Base-by-base conservation (phyloP, 2,329 filamentous ascomycete genomes). In the Cercospora janseana region DNA sequence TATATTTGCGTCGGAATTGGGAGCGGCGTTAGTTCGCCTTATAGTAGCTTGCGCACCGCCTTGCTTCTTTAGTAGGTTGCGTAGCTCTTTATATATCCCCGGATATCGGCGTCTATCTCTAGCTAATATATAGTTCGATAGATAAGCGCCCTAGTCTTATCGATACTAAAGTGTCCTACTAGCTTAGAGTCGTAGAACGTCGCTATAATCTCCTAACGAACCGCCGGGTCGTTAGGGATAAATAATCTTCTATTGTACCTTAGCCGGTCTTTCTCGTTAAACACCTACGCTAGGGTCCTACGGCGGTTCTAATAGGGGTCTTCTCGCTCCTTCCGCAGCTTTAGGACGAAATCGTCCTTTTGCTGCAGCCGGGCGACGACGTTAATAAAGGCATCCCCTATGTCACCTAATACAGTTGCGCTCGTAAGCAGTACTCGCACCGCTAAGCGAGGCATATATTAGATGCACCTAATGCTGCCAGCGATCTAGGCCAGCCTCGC, bases 381-480 rank as follows among this genome's bases (percentile, higher is more conserved):
- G 28, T 13, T 31, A n/a, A 31, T 31, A 31, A 31, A 31, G 4
- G 10, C 10, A 4, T 31, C 29, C 12, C 10, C 23, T 24, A 46
- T 21, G 13, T 46, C 31, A 24, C 21, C 20, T n/a, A 9, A 29
- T 43, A 43, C 16, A 24, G 37, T 49, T 42, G 42, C 37, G 37
- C 37, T 49, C 18, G 26, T 20, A 20, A 50, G 40, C 28, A 45
- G 12, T 49, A 28, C 10, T 21, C 21, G 20, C 45, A 45, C 29
- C 28, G 21, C 13, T n/a, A 23, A 50, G 28, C 21, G 21, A 44
- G 43, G 47, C 31, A 50, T 38, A 38, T 50, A 50, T 27, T 45
- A 44, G 40, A 45, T 46, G 41, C 40, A 38, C 40, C 29, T 35
- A 28, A 29, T 51, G 46, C 26, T 38, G 24, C 40, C 41, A 45